Evolutionary conservation across 306 rosid genomes (phyloP), one percentile per base, ranked within the genome.

Genomic region (Luffa aegyptiaca): DNA sequence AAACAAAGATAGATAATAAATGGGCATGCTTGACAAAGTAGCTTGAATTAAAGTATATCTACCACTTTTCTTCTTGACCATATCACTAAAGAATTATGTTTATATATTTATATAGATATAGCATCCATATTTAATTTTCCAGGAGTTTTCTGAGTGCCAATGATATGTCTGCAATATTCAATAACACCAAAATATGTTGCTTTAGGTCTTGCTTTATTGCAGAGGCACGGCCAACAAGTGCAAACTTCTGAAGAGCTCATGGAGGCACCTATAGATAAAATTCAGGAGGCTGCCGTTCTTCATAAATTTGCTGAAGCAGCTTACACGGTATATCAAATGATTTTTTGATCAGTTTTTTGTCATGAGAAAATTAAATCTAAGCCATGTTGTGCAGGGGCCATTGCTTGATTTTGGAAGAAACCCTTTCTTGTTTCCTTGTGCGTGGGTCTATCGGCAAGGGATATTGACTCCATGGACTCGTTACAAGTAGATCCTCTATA

Each of bases 231-330:
- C 62, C 83, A 87, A 33, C 72, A 86, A 46, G 77, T 82, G 17
- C 88, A 84, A 51, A 82, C 90, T 64, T 75, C 44, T 84, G 87
- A 90, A 20, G 90, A 82, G 79, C 80, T 83, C 72, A 21, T 37
- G 41, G 91, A 87, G 81, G 87, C 88, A 80, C 94, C 97, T 56
- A 85, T 79, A 72, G 86, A 76, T 76, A 80, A 21, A 59, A 87
- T 92, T 77, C 86, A 80, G 89, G 98, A 92, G 87, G 98, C 98
- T 80, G 89, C 84, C 44, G 83, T 88, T 82, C 91, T 94, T 82
- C 97, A 92, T 89, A 92, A 90, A 81, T 94, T 88, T 85, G 97
- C 97, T 33, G 98, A 92, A 89, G 98, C 98, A 81, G 97, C 98
- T 70, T 94, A 94, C 86, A 94, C 98, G 76, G 98, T 92, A 90